phyloP scores from a whole-genome alignment of 495 filamentous ascomycete species.

The Glarea lozoyensis region DNA sequence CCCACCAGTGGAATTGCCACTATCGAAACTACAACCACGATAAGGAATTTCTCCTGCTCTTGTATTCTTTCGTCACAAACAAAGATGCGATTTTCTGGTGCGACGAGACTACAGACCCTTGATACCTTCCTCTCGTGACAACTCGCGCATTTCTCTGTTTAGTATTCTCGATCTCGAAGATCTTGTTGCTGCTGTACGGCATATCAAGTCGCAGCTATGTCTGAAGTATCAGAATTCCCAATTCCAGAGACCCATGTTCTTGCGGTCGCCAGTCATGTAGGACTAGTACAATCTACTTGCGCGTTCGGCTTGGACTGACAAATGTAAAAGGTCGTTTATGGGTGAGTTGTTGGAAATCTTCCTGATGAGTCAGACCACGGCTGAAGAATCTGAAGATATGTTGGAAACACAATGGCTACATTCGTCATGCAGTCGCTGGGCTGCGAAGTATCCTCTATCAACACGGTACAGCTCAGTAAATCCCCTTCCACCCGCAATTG shows the following conservation, averaged over 20 bases:
- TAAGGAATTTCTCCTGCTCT: no score
- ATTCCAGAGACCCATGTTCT: conserved; percentile 83
- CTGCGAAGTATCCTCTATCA: conserved; percentile 85
- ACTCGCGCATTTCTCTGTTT: no score
- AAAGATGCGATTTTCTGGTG: no score
- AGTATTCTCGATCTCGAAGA: no score
- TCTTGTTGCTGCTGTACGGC: no score
- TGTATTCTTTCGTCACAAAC: no score
- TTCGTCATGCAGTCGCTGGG: conserved; percentile 89
- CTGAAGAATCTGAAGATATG: conserved; percentile 53
- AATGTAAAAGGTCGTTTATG: conserved; percentile 62
- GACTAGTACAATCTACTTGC: conserved; percentile 23
- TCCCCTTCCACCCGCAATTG: conserved; percentile 6
- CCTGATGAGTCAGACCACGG: conserved; percentile 3
- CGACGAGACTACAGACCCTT: no score
- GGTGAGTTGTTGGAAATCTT: conserved; percentile 47
- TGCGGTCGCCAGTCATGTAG: conserved; percentile 96
- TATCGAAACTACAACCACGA: no score
- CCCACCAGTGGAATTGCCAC: no score
- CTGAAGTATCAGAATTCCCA: conserved; percentile 21
- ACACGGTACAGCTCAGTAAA: conserved; percentile 91
- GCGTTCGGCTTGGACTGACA: conserved; percentile 14
- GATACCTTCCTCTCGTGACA: no score
- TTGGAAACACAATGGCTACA: conserved; percentile 91
- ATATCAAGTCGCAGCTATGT: conserved; percentile 7